A percentile compares a stretch with the other conserved stretches of the same genome.
These are phyloP conservation scores for Daedalea quercina DNA, from an alignment of 768 basidiomycete genomes.

Conservation along the genomic window DNA sequence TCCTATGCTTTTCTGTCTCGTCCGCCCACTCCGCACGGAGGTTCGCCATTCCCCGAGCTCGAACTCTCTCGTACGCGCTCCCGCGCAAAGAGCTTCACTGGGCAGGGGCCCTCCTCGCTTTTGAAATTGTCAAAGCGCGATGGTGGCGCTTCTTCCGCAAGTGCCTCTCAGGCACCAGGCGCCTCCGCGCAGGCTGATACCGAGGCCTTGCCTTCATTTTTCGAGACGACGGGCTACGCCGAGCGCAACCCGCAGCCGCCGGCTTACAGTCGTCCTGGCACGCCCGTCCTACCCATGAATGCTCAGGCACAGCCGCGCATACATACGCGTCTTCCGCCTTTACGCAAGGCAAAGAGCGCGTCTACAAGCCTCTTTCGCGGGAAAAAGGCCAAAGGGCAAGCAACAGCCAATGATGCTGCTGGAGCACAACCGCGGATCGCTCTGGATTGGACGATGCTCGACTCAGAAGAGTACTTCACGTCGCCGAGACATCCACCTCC, in stretches of 20 bases:
- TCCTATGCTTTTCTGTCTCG: slow-evolving; percentile 5
- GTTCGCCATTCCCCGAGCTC: slow-evolving; percentile 6
- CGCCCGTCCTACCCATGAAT: slow-evolving; percentile 1
- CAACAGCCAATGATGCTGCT: not conserved
- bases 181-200: not conserved
- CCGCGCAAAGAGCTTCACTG: slow-evolving; percentile 8
- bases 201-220: slow-evolving; percentile 10
- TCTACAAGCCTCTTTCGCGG: slow-evolving; percentile 1
- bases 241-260: slow-evolving; percentile 5
- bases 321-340: slow-evolving; percentile 12
- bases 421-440: not conserved
- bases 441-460: not conserved
- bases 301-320: slow-evolving; percentile 1
- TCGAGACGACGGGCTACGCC: slow-evolving; percentile 12
- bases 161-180: slow-evolving; percentile 1
- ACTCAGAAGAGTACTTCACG: slow-evolving; percentile 8
- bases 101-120: slow-evolving; percentile 9
- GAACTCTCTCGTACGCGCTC: slow-evolving; percentile 6
- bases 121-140: slow-evolving; percentile 4
- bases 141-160: slow-evolving; percentile 2
- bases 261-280: slow-evolving; percentile 12
- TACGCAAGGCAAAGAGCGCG: slow-evolving; percentile 12
- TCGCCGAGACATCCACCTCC: slow-evolving; percentile 16
- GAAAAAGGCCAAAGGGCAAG: not conserved
- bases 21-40: slow-evolving; percentile 7